Evolutionary conservation across 2,329 filamentous ascomycete genomes (phyloP), one percentile per base, ranked within the genome.

Genomic region (Microsporum ferrugineum): DNA sequence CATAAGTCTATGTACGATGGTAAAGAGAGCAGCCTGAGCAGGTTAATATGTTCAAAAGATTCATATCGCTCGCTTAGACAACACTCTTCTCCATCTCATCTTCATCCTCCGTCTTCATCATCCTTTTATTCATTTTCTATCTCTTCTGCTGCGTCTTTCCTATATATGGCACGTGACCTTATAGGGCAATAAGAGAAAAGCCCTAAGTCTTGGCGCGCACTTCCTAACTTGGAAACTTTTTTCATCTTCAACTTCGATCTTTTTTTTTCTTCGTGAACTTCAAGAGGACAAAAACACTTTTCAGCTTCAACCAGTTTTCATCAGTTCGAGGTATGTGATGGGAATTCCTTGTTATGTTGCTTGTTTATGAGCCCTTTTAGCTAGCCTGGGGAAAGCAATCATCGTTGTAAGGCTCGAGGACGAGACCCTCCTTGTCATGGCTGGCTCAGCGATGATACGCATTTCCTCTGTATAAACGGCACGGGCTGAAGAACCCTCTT

Each of bases 401-500:
- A 72, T 71, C 62, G 39, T 29, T 41, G 51, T 41, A 62, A 7
- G 57, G 27, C 8, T 55, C 47, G 29, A 31, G 2, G 34, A 7
- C 3, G 27, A 23, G 41, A 33, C 33, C 17, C 12, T 23, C 43
- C n/a, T 23, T 47, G 43, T 23, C 17, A 34, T 64, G 8, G 2
- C 38, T 23, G 39, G 10, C 39, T 43, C 17, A 12, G 69, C 62
- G 68, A 74, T 75, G 73, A 76, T 76, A 76, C 74, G 73, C 72
- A 69, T 75, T 70, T 72, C 70, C 70, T 69, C 71, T 67, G 69
- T 33, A 57, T 33, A 47, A n/a, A 56, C 76, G 70, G 72, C 75
- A 82, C 76, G 82, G 84, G 84, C 82, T 84, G 81, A 85, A 85
- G 83, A 87, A 84, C 83, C 83, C 82, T 83, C 78, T 72, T 76